These are phyloP conservation scores for Ganoderma resinaceum DNA, from an alignment of 1,284 basidiomycete species.

Conservation along the genomic window DNA sequence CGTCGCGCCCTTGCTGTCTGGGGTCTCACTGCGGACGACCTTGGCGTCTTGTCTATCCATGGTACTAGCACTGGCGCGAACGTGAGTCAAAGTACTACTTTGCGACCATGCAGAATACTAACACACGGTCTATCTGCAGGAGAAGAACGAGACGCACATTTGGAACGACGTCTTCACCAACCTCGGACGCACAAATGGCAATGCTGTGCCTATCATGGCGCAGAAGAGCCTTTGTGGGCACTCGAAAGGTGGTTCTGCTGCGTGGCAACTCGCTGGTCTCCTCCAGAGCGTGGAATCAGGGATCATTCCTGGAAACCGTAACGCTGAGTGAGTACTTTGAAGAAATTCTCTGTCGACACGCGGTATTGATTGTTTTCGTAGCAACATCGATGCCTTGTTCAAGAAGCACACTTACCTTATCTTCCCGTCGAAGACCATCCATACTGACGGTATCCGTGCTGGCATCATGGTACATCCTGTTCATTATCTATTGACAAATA, in stretches of 20 bases:
- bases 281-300: conserved; percentile 88
- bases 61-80: conserved; percentile 98
- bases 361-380: conserved; percentile 41
- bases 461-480: conserved; percentile 77
- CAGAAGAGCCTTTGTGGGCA: conserved; percentile 98
- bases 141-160: conserved; percentile 97
- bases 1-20: conserved; percentile 96
- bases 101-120: background rate
- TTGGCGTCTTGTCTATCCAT: conserved; percentile 90
- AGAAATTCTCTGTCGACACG: background rate
- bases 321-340: conserved; percentile 78
- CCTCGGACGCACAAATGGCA: conserved; percentile 89
- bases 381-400: conserved; percentile 94
- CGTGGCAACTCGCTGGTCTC: conserved; percentile 97
- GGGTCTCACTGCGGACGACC: conserved; percentile 93
- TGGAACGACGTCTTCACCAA: conserved; percentile 95
- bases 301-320: conserved; percentile 96
- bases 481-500: background rate
- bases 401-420: conserved; percentile 90
- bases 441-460: conserved; percentile 91
- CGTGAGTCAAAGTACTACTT: conserved; percentile 45
- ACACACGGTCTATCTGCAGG: conserved; percentile 48
- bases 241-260: conserved; percentile 96
- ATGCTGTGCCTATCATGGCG: conserved; percentile 96
- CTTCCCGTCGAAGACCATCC: conserved; percentile 97